Evolutionary conservation across 805 yeast species (phyloP), one percentile per base, ranked within the genome.

Genomic region (Candida ulmi): DNA sequence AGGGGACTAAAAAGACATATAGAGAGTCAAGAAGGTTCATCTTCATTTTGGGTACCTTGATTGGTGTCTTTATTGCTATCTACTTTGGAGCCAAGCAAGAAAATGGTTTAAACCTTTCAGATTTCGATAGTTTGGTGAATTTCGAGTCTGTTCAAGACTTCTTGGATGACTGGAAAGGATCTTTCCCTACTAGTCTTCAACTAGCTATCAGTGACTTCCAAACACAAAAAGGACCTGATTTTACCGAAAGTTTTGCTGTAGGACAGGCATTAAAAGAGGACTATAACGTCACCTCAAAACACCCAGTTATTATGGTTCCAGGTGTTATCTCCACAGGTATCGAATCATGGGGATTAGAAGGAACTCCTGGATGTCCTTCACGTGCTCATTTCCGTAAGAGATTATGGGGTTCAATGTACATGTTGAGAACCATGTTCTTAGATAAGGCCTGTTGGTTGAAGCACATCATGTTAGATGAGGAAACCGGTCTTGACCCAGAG

Each of bases 241-340:
- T 83, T 5, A 76, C 88, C 6, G 95, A 88, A 44, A 79, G 90
- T 36, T 93, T 93, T 65, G 87, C 93, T 0, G 95, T 88, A 15
- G 99, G 99, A 1, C 75, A 71, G 49, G 64, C 72, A 33, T 63
- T 91, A 69, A 64, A 63, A 28, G 55, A 60, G 11, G 75, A 74
- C 18, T 68, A 73, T 24, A 74, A 78, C 28, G 63, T 78, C 23
- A 57, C 67, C 0, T 71, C 80, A 1, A 76, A 83, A 46, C 72
- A 77, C 60, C 95, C 95, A 7, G 95, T 93, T 12, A 75, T 93
- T 4, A 74, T 93, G 80, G 87, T 93, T 16, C 99, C 99, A 0
- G 99, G 99, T 4, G 97, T 91, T 12, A 86, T 87, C 39, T 85
- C 96, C 24, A 90, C 98, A 0, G 97, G 97, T 4, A 69, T 93